A percentile compares a stretch with the other conserved stretches of the same genome.
Evolutionary conservation across 2,329 filamentous ascomycete genomes (phyloP).

Genomic region (Aspergillus ruber): DNA sequence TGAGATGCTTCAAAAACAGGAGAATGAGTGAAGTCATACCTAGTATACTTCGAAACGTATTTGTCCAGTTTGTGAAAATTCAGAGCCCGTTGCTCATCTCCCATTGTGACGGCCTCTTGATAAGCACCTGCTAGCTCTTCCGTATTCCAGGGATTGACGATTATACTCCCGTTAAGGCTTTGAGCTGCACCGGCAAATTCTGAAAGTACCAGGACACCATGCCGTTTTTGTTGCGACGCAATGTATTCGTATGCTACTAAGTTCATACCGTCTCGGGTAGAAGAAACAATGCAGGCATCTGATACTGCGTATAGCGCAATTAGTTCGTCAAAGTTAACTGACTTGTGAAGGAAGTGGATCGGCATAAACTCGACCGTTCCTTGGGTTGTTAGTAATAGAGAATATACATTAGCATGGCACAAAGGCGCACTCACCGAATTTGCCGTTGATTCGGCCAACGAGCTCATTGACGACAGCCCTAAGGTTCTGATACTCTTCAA

Average conservation of each 20-base stretch:
- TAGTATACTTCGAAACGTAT: constrained; percentile 97
- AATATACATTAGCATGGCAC: background rate
- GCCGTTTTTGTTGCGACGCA: constrained; percentile 79
- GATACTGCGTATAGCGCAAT: constrained; percentile 89
- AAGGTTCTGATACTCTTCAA: constrained; percentile 96
- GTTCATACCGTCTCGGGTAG: constrained; percentile 98
- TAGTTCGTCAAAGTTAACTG: constrained; percentile 87
- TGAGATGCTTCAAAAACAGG: background rate
- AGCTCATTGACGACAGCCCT: constrained; percentile 94
- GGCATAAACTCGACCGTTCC: constrained; percentile 97
- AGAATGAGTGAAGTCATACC: constrained; percentile 33
- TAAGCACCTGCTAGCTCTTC: constrained; percentile 90
- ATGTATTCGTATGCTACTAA: constrained; percentile 98
- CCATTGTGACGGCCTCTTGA: constrained; percentile 95
- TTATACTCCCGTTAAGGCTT: constrained; percentile 83
- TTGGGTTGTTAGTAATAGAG: constrained; percentile 20
- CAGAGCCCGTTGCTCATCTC: constrained; percentile 72
- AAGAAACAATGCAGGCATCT: constrained; percentile 87
- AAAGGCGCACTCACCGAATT: constrained; percentile 57
- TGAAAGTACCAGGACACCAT: constrained; percentile 90
- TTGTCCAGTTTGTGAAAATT: constrained; percentile 90
- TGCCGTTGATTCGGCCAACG: constrained; percentile 93
- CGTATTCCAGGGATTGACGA: constrained; percentile 98
- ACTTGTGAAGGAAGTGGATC: constrained; percentile 97
- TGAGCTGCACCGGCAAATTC: constrained; percentile 96